phyloP scores from a whole-genome alignment of 495 filamentous ascomycete genomes.

The Daldinia concentrica region DNA sequence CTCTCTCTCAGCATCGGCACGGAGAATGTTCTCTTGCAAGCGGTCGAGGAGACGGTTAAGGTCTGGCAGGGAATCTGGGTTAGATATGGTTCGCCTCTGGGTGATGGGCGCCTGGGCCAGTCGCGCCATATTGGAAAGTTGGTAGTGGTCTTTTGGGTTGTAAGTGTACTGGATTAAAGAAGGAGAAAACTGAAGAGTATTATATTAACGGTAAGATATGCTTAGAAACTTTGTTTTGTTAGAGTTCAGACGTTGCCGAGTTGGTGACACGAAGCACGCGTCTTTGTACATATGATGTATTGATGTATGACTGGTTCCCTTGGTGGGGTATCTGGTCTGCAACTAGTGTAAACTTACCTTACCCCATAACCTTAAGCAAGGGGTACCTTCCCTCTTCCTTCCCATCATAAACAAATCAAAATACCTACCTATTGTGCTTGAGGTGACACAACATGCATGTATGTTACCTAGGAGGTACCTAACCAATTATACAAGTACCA shows the following conservation, averaged over 20 bases:
- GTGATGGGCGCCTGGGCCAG: constrained; percentile 44
- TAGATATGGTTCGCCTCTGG: constrained; percentile 34
- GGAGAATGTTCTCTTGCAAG: constrained; percentile 76
- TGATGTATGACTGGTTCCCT: constrained; percentile 9
- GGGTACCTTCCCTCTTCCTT: too few relatives aligned
- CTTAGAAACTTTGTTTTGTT: constrained; percentile 4
- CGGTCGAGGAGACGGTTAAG: constrained; percentile 78
- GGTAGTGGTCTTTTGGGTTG: neutral
- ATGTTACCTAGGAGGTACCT: too few relatives aligned
- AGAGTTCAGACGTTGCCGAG: neutral
- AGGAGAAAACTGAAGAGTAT: neutral
- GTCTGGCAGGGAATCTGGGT: constrained; percentile 57
- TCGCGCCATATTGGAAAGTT: constrained; percentile 38
- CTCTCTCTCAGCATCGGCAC: constrained; percentile 68
- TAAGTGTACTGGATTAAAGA: neutral
- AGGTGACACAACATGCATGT: too few relatives aligned
- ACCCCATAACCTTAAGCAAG: too few relatives aligned
- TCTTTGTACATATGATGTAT: constrained; percentile 7
- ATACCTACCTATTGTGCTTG: too few relatives aligned
- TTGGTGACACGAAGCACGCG: constrained; percentile 10
- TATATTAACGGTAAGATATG: neutral
- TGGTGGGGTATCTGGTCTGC: constrained; percentile 22
- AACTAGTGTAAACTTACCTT: neutral
- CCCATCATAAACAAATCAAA: too few relatives aligned
- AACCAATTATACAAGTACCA: too few relatives aligned